A percentile compares a stretch with the other conserved stretches of the same genome.
Evolutionary conservation across 805 yeast species (phyloP).

Genomic region (Suhomyces xylopsoci): DNA sequence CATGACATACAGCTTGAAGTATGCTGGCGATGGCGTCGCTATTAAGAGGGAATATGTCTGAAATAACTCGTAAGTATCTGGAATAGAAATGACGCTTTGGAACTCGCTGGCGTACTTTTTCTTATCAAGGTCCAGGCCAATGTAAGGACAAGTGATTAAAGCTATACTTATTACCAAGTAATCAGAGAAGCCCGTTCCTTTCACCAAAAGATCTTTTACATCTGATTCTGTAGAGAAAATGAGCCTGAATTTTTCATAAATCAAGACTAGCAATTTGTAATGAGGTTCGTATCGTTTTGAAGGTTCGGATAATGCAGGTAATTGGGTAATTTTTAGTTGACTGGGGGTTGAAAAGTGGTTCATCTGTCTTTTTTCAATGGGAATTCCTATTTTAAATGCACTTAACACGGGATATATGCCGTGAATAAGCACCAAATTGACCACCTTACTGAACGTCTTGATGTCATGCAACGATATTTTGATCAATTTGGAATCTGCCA

Average conservation of each 20-base stretch:
- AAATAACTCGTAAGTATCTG: slow-evolving; percentile 68
- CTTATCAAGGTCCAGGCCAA: slow-evolving; percentile 9
- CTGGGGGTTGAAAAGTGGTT: slow-evolving; percentile 41
- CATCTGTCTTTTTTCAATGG: slow-evolving; percentile 56
- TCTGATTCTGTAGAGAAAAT: slow-evolving; percentile 45
- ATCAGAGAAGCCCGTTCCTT: slow-evolving; percentile 69
- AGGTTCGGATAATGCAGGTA: slow-evolving; percentile 1
- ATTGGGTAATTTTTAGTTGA: slow-evolving; percentile 11
- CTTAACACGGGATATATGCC: slow-evolving; percentile 69
- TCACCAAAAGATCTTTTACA: slow-evolving; percentile 50
- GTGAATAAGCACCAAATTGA: slow-evolving; percentile 62
- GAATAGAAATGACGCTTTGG: slow-evolving; percentile 33
- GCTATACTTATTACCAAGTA: slow-evolving; percentile 48
- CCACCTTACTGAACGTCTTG: slow-evolving; percentile 62
- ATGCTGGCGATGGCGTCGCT: slow-evolving; percentile 44
- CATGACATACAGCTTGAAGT: slow-evolving; percentile 48
- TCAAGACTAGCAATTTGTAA: slow-evolving; percentile 24
- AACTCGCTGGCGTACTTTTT: slow-evolving; percentile 10
- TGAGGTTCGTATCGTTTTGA: not conserved
- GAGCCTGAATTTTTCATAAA: slow-evolving; percentile 25
- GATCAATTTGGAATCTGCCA: slow-evolving; percentile 36
- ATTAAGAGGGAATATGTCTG: slow-evolving; percentile 58
- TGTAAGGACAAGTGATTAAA: slow-evolving; percentile 33
- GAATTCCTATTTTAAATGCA: slow-evolving; percentile 54
- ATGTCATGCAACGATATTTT: slow-evolving; percentile 83